Base-by-base conservation (phyloP, 176 grass and related monocot genomes). In the Thinopyrum elongatum region DNA sequence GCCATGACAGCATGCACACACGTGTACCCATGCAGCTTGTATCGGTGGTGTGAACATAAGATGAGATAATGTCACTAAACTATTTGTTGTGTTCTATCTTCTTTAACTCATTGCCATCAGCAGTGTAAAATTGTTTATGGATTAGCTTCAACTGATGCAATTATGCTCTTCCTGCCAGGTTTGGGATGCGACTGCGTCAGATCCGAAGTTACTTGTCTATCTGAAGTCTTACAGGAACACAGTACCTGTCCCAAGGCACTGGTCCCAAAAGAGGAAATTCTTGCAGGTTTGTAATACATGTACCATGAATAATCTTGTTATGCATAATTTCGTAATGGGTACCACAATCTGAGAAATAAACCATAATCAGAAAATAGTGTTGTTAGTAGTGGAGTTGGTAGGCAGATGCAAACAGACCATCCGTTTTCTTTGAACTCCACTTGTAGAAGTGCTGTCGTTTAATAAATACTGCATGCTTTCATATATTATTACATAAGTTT, bases 181-280 rank as follows among this genome's bases (percentile, higher is more conserved):
- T 41, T 98, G 93, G 93, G 95, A 98, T 88, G 95, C 92, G n/a
- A 95, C 95, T 38, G 89, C 95, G 9, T 25, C 79, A 30, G 95
- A 98, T 85, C 95, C 95, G 7, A 95, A 93, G 63, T 89, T 95
- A 67, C 89, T 98, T 55, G 93, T 93, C 15, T 85, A 68, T 88
- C 89, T 98, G 42, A 98, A 98, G 84, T 93, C 93, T 64, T 94
- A 95, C 82, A 86, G 91, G 70, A 95, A 98, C 28, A 93, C 93
- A 64, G 95, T 98, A 53, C 95, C 93, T 85, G 93, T 98, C 55
- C 95, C 95, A 86, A 93, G 93, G 35, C 93, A 98, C 61, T 98
- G 91, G 95, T 93, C 89, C 71, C 93, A 98, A 71, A 98, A 98
- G 62, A 86, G 89, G 25, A 98, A 98, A 74, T 98, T 98, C 67